These are phyloP conservation scores for Trichoderma harzianum DNA, from an alignment of 2,329 filamentous ascomycete genomes.

Conservation along the genomic window DNA sequence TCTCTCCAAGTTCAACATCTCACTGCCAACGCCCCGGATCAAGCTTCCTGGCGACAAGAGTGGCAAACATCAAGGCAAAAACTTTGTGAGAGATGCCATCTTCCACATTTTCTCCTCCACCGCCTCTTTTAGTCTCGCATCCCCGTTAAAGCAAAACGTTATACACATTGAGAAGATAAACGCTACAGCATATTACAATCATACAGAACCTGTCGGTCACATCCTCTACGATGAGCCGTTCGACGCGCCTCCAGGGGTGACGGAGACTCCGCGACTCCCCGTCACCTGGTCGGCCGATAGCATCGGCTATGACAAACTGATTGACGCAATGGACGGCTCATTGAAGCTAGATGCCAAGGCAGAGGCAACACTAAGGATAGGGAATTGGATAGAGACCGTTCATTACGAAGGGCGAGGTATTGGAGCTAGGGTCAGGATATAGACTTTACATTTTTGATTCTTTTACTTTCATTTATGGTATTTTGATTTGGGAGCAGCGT, in stretches of 20 bases:
- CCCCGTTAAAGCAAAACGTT: constrained; percentile 69
- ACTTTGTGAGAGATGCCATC: constrained; percentile 81
- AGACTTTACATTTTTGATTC: constrained; percentile 6
- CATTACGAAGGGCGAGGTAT: constrained; percentile 70
- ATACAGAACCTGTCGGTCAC: constrained; percentile 70
- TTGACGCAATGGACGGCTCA: constrained; percentile 73
- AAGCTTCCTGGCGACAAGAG: constrained; percentile 49
- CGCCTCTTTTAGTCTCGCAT: constrained; percentile 77
- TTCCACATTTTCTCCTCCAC: constrained; percentile 86
- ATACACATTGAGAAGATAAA: constrained; percentile 77
- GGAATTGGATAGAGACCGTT: constrained; percentile 69
- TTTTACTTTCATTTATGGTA: neutral
- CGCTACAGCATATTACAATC: constrained; percentile 81
- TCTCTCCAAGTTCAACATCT: constrained; percentile 68
- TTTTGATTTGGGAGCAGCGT: neutral
- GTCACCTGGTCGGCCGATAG: constrained; percentile 75
- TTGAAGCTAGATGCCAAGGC: constrained; percentile 78
- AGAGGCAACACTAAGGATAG: constrained; percentile 69
- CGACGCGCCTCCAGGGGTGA: constrained; percentile 69
- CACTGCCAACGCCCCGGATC: constrained; percentile 68
- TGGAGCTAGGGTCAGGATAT: constrained; percentile 53
- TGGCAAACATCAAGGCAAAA: constrained; percentile 40
- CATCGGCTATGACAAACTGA: constrained; percentile 79
- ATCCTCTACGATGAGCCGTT: constrained; percentile 76
- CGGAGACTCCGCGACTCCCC: constrained; percentile 70